Evolutionary conservation across 108 stramenopile species (phyloP), one percentile per base, ranked within the genome.

Genomic region (Nitzschia sp.): DNA sequence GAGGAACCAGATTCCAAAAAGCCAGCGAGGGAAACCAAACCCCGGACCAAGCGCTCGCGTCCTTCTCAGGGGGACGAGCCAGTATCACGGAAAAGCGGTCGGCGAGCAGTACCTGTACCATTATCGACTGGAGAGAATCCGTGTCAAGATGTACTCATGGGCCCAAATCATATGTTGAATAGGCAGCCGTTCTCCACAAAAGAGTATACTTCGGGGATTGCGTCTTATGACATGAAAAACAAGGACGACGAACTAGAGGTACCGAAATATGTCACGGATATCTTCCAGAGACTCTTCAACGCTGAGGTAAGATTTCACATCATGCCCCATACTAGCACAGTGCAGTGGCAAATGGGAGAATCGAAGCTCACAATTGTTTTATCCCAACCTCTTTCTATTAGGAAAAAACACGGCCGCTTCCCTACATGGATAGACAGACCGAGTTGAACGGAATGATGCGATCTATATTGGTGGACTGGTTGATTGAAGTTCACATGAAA

Each of bases 401-500:
- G 75, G 1, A n/a, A 16, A 59, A 53, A 27, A 29, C 54, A 11
- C 26, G 26, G 23, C 65, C 66, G 22, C 38, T 45, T 17, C 61
- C 53, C n/a, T 98, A 97, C 80, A 98, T 98, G 92, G 67, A 77
- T 13, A 56, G 72, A 36, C 98, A 99, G 75, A 54, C 75, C 22
- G 82, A 88, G 72, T 88, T 99, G 65, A 99, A 97, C 67, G 89
- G 84, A 38, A 86, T 81, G 57, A 98, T 99, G 99, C 86, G 98
- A 59, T 80, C 93, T 50, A 97, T 99, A 60, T 85, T 99, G 69
- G 81, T 99, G 32, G 97, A 99, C 76, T 99, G 99, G 99, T 85
- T 99, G 45, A 95, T 98, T 16, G 97, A 97, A 77, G 97, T 99
- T 4, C 98, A 99, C 80, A 67, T 94, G 64, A 98, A 97, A 88